Evolutionary conservation across 148 eudicot species (phyloP).

Genomic region (Bassia scoparia): DNA sequence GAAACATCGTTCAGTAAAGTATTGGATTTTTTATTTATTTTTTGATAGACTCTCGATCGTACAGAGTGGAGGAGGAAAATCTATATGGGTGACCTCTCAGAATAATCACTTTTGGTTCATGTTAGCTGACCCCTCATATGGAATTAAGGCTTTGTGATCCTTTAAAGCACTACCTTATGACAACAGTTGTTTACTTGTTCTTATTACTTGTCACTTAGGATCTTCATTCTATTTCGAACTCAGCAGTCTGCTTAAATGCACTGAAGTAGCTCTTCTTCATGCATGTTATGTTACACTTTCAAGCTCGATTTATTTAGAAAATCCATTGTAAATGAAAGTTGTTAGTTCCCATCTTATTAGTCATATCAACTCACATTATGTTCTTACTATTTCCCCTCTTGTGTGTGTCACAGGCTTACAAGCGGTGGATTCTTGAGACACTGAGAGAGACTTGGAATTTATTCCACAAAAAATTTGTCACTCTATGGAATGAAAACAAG

Average conservation of each 20-base stretch:
- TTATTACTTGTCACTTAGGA: too few species aligned
- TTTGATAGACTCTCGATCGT: background rate
- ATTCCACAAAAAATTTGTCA: slow-evolving; percentile 59
- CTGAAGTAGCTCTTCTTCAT: background rate
- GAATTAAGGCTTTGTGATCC: too few species aligned
- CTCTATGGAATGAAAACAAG: slow-evolving; percentile 83
- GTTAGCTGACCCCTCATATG: too few species aligned
- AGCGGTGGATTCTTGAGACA: slow-evolving; percentile 66
- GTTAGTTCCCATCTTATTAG: too few species aligned
- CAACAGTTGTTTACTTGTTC: too few species aligned
- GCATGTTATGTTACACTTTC: background rate
- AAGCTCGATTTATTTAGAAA: background rate
- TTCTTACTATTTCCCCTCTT: background rate
- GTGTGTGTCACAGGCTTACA: slow-evolving; percentile 53
- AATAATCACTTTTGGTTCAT: too few species aligned
- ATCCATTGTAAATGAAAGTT: background rate
- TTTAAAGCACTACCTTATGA: too few species aligned
- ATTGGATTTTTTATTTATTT: background rate
- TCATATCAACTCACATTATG: background rate
- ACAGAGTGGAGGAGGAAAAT: too few species aligned
- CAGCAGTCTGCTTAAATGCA: background rate
- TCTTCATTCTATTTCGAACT: background rate
- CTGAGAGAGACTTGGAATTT: slow-evolving; percentile 78
- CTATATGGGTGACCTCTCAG: too few species aligned
- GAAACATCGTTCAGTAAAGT: too few species aligned